Evolutionary conservation across 2,329 filamentous ascomycete species (phyloP), one percentile per base, ranked within the genome.

Genomic region (Paracoccidioides lutzii): DNA sequence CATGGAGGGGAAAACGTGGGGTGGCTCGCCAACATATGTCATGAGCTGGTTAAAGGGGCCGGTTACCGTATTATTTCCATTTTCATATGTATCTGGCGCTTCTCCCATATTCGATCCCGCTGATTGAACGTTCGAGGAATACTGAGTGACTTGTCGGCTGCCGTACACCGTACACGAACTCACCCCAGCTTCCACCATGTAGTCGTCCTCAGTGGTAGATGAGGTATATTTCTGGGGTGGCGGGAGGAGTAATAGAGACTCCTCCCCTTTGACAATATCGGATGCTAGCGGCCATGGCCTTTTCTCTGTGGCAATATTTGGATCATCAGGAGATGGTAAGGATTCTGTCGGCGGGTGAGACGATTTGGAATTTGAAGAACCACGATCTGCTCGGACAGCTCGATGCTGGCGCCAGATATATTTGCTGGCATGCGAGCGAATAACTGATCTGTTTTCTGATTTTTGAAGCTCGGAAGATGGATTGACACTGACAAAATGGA

Each of bases 401-500:
- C 59, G 59, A 43, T 61, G 59, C 30, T 61, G 59, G 30, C 59
- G 58, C 59, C 59, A 61, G 48, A 60, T 61, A 41, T 61, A 60
- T 49, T 58, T 60, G 40, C 60, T 62, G 14, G 60, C 60, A 51
- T 62, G 60, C 28, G 60, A 62, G 38, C 60, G 60, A 43, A 62
- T 60, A 10, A 62, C 53, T 8, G 60, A 57, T 43, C 59, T 52
- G 44, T 62, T 62, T 37, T 61, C 54, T 22, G 54, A 48, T 52
- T 59, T 60, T 46, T 62, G 60, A 14, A 54, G 38, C 33, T 62
- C 60, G 3, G 60, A 62, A 14, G 54, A 55, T 4, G 60, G 60
- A 55, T 60, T 62, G 53, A 62, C 60, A 8, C 49, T 62, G 46
- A 62, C 60, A 44, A 62, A 62, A 50, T 62, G 60, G 49, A 62